Evolutionary conservation across 495 filamentous ascomycete genomes (phyloP).

Genomic region (Penicillium fimorum): DNA sequence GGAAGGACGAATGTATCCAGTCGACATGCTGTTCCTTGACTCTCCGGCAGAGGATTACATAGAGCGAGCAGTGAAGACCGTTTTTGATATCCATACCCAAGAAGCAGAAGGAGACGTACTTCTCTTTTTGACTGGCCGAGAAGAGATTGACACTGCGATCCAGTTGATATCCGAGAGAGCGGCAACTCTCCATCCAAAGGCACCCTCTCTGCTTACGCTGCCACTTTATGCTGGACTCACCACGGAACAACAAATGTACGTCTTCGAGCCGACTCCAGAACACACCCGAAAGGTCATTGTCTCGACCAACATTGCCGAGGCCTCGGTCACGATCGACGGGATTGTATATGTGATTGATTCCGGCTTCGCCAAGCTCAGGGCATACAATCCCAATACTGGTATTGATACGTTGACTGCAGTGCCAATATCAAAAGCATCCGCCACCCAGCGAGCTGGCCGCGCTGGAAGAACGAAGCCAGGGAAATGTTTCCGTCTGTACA

Average conservation of each 20-base stretch:
- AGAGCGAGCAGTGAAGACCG: slow-evolving; percentile 79
- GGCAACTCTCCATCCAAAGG: slow-evolving; percentile 67
- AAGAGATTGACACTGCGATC: slow-evolving; percentile 85
- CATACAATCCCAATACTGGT: slow-evolving; percentile 82
- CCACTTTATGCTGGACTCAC: slow-evolving; percentile 89
- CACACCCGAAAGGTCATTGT: slow-evolving; percentile 90
- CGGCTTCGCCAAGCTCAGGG: slow-evolving; percentile 88
- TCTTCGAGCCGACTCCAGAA: slow-evolving; percentile 84
- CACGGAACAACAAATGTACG: slow-evolving; percentile 86
- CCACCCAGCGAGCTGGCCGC: slow-evolving; percentile 86
- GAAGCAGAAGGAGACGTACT: slow-evolving; percentile 87
- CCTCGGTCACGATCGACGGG: slow-evolving; percentile 89
- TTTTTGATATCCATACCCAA: slow-evolving; percentile 89
- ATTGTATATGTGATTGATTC: slow-evolving; percentile 92
- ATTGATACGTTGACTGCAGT: slow-evolving; percentile 89
- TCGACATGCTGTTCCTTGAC: slow-evolving; percentile 84
- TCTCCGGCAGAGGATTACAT: slow-evolving; percentile 84
- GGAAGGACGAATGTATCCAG: slow-evolving; percentile 88
- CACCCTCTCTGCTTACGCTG: slow-evolving; percentile 67
- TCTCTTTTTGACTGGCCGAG: slow-evolving; percentile 87
- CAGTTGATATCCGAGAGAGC: slow-evolving; percentile 77
- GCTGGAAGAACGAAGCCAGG: slow-evolving; percentile 90
- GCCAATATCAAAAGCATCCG: slow-evolving; percentile 88
- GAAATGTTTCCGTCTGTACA: slow-evolving; percentile 94
- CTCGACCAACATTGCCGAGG: slow-evolving; percentile 95